These are phyloP conservation scores for Calonectria pseudoturangicola DNA, from an alignment of 2,329 filamentous ascomycete genomes.

Conservation along the genomic window DNA sequence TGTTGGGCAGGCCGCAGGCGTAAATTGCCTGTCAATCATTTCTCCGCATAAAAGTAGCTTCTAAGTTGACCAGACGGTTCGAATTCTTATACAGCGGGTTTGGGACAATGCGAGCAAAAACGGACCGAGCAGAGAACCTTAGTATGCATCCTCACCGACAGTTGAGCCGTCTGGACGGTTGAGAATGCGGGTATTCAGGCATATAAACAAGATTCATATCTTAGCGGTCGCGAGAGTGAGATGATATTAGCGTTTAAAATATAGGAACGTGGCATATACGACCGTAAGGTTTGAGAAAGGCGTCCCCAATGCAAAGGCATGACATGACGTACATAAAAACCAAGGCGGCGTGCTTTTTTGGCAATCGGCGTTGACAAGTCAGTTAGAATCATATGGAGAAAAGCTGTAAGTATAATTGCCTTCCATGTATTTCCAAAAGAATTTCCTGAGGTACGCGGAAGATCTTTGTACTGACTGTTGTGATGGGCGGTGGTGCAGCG, in stretches of 20 bases:
- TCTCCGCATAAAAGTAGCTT: not conserved
- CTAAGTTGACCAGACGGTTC: not conserved
- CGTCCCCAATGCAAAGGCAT: not conserved
- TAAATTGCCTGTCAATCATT: not conserved
- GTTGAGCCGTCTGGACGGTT: not conserved
- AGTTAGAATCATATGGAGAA: too few relatives aligned
- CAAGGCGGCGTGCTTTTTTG: not conserved
- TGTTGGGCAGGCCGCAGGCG: too few relatives aligned
- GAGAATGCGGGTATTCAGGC: not conserved
- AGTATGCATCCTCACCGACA: not conserved
- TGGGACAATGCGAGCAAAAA: not conserved
- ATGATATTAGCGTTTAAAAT: not conserved
- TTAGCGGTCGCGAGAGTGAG: not conserved
- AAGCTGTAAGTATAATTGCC: too few relatives aligned
- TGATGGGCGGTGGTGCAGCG: too few relatives aligned
- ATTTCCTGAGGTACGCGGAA: too few relatives aligned
- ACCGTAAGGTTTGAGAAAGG: not conserved
- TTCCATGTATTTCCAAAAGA: too few relatives aligned
- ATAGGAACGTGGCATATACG: not conserved
- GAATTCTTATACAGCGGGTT: not conserved
- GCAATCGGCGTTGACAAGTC: not conserved
- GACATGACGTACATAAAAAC: not conserved
- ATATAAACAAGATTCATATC: not conserved
- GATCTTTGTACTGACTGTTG: too few relatives aligned
- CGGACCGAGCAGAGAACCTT: not conserved